Conservation (phyloP, 1,139 yeast species). For the Blastobotrys aristatus region DNA sequence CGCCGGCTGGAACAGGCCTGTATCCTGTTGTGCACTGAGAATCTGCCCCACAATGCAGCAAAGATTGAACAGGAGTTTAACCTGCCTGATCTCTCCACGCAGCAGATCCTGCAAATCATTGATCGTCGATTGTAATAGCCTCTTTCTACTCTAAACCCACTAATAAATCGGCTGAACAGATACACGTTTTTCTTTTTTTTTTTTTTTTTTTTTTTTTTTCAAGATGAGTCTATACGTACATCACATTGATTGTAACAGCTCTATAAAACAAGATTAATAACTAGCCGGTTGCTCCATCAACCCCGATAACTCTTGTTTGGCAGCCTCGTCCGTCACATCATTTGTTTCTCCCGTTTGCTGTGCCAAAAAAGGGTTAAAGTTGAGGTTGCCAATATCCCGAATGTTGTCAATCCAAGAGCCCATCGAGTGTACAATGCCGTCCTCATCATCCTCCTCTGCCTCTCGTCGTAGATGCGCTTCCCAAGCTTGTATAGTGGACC, state of each 20-base stretch:
- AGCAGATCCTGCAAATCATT: conserved; percentile 19
- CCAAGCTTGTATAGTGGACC: conserved; percentile 23
- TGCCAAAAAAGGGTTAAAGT: conserved; percentile 8
- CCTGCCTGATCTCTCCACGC: conserved; percentile 14
- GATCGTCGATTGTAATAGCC: conserved; percentile 4
- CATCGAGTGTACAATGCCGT: conserved; percentile 26
- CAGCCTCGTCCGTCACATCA: not conserved
- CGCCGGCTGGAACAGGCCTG: conserved; percentile 22
- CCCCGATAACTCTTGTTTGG: conserved; percentile 2
- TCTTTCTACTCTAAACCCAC: too few relatives aligned
- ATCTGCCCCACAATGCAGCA: not conserved
- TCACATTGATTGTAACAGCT: too few relatives aligned
- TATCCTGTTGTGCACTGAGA: conserved; percentile 18
- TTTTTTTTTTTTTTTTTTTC: not conserved
- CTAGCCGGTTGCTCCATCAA: conserved; percentile 3
- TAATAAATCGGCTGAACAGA: too few relatives aligned
- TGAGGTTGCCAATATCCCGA: conserved; percentile 22
- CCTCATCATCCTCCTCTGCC: conserved; percentile 25
- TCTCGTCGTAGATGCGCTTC: conserved; percentile 22
- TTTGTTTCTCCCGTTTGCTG: not conserved
- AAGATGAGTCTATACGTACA: not conserved
- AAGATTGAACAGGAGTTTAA: conserved; percentile 1
- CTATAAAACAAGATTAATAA: not conserved
- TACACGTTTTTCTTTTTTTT: too few relatives aligned
- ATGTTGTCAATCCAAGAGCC: conserved; percentile 27